These are phyloP conservation scores for Cyclostephanos invisitatus DNA, from an alignment of 108 stramenopile species.

Conservation along the genomic window DNA sequence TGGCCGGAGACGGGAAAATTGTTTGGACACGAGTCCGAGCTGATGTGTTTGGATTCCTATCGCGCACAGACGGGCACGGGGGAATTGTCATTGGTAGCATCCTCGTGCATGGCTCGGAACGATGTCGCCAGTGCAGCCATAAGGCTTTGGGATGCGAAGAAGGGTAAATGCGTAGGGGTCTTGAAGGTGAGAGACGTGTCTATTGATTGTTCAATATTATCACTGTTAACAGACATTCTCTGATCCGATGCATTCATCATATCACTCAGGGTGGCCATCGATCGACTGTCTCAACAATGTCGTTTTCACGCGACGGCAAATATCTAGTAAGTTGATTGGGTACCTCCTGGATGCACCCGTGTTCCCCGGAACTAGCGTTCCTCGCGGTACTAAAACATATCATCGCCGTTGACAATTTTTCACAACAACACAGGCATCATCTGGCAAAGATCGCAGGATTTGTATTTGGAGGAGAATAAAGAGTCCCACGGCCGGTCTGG, in stretches of 20 bases:
- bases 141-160: constrained; percentile 73
- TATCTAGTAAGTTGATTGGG: constrained; percentile 48
- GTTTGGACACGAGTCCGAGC: constrained; percentile 83
- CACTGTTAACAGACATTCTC: not conserved
- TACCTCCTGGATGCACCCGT: not conserved
- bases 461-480: constrained; percentile 74
- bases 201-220: constrained; percentile 7
- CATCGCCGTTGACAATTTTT: not conserved
- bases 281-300: constrained; percentile 79
- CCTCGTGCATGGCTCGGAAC: constrained; percentile 77
- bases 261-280: constrained; percentile 69
- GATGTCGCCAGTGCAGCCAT: constrained; percentile 83
- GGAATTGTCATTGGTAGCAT: constrained; percentile 66
- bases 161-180: constrained; percentile 68
- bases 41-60: constrained; percentile 76
- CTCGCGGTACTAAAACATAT: not conserved
- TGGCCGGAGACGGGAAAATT: constrained; percentile 88
- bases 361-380: not conserved
- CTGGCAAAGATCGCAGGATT: constrained; percentile 86
- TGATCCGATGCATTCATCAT: not conserved
- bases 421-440: constrained; percentile 46
- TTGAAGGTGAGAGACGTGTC: constrained; percentile 43
- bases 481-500: constrained; percentile 2
- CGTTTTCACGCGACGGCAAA: constrained; percentile 78
- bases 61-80: constrained; percentile 27